Conservation (phyloP, 352 stramenopile species). For the Globisporangium paroecandrum region DNA sequence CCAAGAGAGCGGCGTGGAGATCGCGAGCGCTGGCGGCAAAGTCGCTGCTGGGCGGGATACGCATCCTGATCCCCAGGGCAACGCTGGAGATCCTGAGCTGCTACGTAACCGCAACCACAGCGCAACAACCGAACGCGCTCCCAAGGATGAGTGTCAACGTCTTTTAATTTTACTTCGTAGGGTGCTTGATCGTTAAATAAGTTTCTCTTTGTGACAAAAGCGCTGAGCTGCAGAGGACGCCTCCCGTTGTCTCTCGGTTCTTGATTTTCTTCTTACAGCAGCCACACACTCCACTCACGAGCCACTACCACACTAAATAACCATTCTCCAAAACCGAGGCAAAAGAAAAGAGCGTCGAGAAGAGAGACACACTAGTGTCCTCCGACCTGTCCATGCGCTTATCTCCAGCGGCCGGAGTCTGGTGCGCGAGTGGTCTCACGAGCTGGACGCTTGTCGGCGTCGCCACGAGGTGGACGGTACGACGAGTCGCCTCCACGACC, state of each 20-base stretch:
- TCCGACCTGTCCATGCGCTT: slow-evolving; percentile 11
- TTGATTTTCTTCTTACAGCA: slow-evolving; percentile 9
- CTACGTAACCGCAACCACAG: neutral
- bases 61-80: slow-evolving; percentile 11
- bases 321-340: slow-evolving; percentile 1
- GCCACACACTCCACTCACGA: neutral
- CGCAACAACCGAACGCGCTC: neutral
- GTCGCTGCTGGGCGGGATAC: neutral
- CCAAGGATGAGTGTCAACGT: neutral
- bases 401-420: slow-evolving; percentile 70
- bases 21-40: neutral
- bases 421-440: slow-evolving; percentile 42
- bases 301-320: slow-evolving; percentile 5
- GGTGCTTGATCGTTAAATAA: slow-evolving; percentile 4
- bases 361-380: neutral
- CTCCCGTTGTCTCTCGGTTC: slow-evolving; percentile 6
- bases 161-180: neutral
- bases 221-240: slow-evolving; percentile 1
- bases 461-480: slow-evolving; percentile 50
- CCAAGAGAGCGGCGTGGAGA: neutral
- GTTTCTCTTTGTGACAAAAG: slow-evolving; percentile 8
- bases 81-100: slow-evolving; percentile 10
- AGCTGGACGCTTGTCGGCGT: slow-evolving; percentile 21
- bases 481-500: slow-evolving; percentile 39
- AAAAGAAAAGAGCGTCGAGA: slow-evolving; percentile 7